These are phyloP conservation scores for Cutaneotrichosporon mucoides DNA, from an alignment of 1,284 basidiomycete genomes.

Conservation along the genomic window DNA sequence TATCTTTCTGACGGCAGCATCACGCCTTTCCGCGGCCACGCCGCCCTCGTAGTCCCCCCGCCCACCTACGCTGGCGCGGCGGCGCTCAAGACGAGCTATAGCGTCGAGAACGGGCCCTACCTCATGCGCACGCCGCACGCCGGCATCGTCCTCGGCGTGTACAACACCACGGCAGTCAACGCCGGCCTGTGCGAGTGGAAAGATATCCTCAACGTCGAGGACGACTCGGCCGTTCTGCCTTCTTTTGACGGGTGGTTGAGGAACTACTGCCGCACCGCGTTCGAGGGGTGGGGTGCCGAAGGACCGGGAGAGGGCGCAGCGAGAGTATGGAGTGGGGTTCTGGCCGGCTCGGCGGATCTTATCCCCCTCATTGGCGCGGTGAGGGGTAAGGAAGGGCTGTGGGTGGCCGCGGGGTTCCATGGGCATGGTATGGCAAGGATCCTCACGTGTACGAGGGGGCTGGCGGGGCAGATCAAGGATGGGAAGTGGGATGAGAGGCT, in stretches of 20 bases:
- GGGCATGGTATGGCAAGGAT: constrained; percentile 26
- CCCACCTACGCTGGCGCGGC: constrained; percentile 16
- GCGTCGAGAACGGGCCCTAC: constrained; percentile 26
- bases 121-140: constrained; percentile 26
- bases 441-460: constrained; percentile 17
- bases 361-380: constrained; percentile 27
- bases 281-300: constrained; percentile 25
- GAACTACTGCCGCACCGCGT: constrained; percentile 17
- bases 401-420: constrained; percentile 4
- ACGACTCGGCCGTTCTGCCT: constrained; percentile 17
- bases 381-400: constrained; percentile 21
- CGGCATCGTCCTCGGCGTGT: constrained; percentile 24
- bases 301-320: constrained; percentile 25
- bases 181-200: constrained; percentile 4
- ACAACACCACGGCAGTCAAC: constrained; percentile 1
- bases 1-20: constrained; percentile 14
- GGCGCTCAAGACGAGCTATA: constrained; percentile 19
- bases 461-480: constrained; percentile 17
- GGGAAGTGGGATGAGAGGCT: constrained; percentile 20
- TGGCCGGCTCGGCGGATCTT: constrained; percentile 26
- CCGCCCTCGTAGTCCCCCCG: constrained; percentile 26
- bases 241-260: constrained; percentile 6
- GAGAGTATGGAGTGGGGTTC: constrained; percentile 27
- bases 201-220: constrained; percentile 15
- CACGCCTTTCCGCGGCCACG: constrained; percentile 25